These are phyloP conservation scores for Monosporascus sp. DNA, from an alignment of 2,329 filamentous ascomycete genomes.

Conservation along the genomic window DNA sequence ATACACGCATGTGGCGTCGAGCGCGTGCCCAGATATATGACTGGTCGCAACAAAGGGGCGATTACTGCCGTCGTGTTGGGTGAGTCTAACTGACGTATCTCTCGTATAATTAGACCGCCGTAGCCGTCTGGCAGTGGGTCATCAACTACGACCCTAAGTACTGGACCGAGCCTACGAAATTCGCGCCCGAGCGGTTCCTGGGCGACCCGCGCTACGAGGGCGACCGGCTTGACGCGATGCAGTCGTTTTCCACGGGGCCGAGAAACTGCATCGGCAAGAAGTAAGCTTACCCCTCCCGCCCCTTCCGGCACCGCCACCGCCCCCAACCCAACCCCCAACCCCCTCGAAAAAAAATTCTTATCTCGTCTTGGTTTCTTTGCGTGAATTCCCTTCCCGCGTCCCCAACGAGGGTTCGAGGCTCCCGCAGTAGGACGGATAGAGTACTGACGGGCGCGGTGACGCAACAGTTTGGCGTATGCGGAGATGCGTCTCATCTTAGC, in stretches of 20 bases:
- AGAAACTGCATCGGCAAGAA: conserved; percentile 36
- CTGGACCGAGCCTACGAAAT: conserved; percentile 32
- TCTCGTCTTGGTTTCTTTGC: no score
- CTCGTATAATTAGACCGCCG: conserved; percentile 23
- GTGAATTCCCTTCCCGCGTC: no score
- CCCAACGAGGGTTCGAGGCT: no score
- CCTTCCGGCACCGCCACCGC: background rate
- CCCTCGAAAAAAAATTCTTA: background rate
- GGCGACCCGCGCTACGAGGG: conserved; percentile 21
- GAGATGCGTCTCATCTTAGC: conserved; percentile 37
- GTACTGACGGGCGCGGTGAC: conserved; percentile 7
- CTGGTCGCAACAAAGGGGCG: no score
- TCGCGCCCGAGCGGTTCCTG: conserved; percentile 36
- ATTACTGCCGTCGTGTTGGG: background rate
- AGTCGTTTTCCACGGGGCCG: conserved; percentile 32
- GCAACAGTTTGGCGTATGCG: conserved; percentile 30
- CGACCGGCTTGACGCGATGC: conserved; percentile 28
- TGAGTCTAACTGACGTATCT: conserved; percentile 4
- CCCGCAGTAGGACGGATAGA: background rate
- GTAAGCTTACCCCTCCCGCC: conserved; percentile 18
- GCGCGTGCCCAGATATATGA: no score
- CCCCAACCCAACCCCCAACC: background rate
- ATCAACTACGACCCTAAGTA: conserved; percentile 28
- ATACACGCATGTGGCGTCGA: no score
- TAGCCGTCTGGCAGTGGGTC: conserved; percentile 32